Evolutionary conservation across 768 basidiomycete genomes (phyloP).

Genomic region (Ephemerocybe angulata): DNA sequence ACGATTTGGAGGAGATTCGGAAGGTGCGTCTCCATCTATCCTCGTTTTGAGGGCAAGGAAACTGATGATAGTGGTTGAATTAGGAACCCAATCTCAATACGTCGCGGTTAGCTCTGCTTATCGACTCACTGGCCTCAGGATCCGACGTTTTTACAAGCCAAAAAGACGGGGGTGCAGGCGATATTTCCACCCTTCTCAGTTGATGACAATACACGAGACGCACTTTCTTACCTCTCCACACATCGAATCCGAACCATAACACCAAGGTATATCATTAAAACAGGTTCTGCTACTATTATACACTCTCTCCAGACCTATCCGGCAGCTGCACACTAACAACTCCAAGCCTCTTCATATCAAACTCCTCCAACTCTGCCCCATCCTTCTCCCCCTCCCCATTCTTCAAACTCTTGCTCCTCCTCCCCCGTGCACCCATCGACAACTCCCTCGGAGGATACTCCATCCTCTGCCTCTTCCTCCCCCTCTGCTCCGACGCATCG

Average conservation of each 20-base stretch:
- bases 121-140: slow-evolving; percentile 79
- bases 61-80: neutral
- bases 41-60: neutral
- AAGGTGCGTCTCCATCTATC: slow-evolving; percentile 47
- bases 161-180: slow-evolving; percentile 42
- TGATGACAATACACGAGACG: slow-evolving; percentile 11
- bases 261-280: too few species aligned
- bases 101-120: slow-evolving; percentile 66
- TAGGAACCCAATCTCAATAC: slow-evolving; percentile 65
- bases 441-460: too few species aligned
- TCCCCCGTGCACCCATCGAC: neutral
- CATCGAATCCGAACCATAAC: too few species aligned
- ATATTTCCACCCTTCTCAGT: slow-evolving; percentile 74
- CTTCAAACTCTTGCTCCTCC: neutral
- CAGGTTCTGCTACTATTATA: too few species aligned
- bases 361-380: too few species aligned
- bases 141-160: slow-evolving; percentile 64
- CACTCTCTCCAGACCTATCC: neutral
- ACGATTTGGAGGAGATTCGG: slow-evolving; percentile 79
- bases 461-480: slow-evolving; percentile 23
- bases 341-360: neutral
- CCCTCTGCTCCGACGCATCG: slow-evolving; percentile 23
- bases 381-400: neutral
- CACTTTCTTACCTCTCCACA: neutral
- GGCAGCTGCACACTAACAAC: neutral